Base-by-base conservation (phyloP, 441 rosid species). In the Pelargonium cotyledonis region DNA sequence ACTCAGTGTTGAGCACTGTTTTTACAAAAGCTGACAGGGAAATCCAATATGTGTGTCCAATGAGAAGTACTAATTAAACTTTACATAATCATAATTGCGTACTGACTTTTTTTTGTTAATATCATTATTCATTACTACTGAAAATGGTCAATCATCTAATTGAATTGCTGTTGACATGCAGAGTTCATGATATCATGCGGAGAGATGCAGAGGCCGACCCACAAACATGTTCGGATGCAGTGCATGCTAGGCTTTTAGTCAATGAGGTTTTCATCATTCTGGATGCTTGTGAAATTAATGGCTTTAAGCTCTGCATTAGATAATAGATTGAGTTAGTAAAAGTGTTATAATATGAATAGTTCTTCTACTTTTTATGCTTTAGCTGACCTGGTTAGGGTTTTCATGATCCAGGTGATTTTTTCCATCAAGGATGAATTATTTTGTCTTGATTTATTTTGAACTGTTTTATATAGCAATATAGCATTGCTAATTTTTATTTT, bases 121-220 rank as follows among this genome's bases (percentile, higher is more conserved):
- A 19, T 58, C 65, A 62, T 21, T 62, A 9, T 44, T 31, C 16
- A 16, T 15, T 62, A 62, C 65, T 57, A 18, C 23, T 55, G 61
- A 26, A 19, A 57, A 18, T 7, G 23, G 29, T 18, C 16, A 67
- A 40, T 53, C 23, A 70, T 76, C 71, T 76, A 75, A 67, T 57
- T 72, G 49, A 38, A 62, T 63, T 55, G 47, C 46, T 72, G 23
- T 55, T 68, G 69, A 47, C 62, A 68, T 75, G 79, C 83, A 95
- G 99, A 76, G 98, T 95, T 78, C 86, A 85, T 47, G 90, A 90
- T 65, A 90, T 89, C 77, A 89, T 95, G 97, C 75, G 29, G 77
- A 68, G 67, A 63, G 96, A 95, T 81, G 95, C 93, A 67, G 80
- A 81, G 76, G 77, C 81, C 71, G 95, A 95, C 81, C 89, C 95